Percentiles rank a stretch among this genome's conserved stretches.
These are phyloP conservation scores for Areca catechu DNA, from an alignment of 176 grass and related monocot genomes.

Conservation along the genomic window DNA sequence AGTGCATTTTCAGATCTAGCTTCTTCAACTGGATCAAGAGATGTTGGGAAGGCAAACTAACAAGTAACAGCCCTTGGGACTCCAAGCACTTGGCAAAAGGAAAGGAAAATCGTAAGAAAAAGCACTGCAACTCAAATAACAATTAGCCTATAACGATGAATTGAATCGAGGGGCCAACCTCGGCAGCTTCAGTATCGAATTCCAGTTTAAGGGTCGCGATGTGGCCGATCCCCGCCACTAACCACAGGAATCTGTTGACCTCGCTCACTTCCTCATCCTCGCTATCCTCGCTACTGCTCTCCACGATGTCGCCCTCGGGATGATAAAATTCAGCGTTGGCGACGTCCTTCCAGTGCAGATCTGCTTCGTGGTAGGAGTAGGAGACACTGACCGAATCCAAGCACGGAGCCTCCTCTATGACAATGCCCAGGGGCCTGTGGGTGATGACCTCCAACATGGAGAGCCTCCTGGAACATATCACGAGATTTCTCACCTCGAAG, in stretches of 20 bases:
- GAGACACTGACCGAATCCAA: not conserved
- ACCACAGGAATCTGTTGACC: no score
- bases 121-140: no score
- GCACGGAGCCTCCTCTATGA: not conserved
- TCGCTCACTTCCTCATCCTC: no score
- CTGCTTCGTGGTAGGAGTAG: not conserved
- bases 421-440: not conserved
- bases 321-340: not conserved
- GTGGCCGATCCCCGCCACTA: no score
- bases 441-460: not conserved
- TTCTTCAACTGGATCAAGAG: not conserved
- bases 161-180: no score
- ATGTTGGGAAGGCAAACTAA: not conserved
- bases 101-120: not conserved
- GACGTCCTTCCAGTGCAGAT: not conserved
- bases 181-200: no score
- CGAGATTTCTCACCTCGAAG: not conserved
- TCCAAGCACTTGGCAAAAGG: not conserved
- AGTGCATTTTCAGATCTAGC: not conserved
- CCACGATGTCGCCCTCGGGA: no score
- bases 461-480: not conserved
- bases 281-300: no score
- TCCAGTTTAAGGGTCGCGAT: no score
- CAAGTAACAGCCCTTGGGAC: not conserved
- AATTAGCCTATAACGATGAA: no score